Percentiles rank a stretch among this genome's conserved stretches.
Conservation (phyloP, 2,329 filamentous ascomycete genomes). For the Thelonectria rubi region DNA sequence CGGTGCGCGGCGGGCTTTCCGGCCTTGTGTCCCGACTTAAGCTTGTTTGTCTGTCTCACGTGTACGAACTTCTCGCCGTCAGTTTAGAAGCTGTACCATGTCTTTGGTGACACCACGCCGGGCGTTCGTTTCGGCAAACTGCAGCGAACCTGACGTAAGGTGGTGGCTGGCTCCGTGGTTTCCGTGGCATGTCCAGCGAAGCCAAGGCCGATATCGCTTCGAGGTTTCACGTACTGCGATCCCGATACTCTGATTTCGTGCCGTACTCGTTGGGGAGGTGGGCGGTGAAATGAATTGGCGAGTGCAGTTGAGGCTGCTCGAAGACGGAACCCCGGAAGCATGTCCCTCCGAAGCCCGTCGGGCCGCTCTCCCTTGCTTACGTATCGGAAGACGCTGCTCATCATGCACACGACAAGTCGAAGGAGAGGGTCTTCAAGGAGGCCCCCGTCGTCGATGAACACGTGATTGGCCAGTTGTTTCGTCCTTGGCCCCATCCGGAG, state of each 20-base stretch:
- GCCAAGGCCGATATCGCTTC: neutral
- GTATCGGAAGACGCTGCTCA: neutral
- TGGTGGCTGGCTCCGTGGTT: neutral
- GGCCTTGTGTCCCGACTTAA: neutral
- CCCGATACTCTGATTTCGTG: neutral
- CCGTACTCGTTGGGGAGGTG: neutral
- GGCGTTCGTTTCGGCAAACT: neutral
- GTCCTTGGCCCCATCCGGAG: slow-evolving; percentile 26
- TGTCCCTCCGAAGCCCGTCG: neutral
- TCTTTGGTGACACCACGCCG: neutral
- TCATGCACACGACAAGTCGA: neutral
- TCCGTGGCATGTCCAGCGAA: neutral
- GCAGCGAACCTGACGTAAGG: neutral
- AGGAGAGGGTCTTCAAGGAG: neutral
- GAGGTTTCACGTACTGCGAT: neutral
- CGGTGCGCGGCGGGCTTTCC: no score
- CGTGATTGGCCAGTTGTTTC: slow-evolving; percentile 6
- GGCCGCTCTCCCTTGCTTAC: neutral
- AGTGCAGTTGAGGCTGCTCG: neutral
- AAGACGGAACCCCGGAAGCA: neutral
- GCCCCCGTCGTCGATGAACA: neutral
- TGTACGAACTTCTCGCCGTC: no score
- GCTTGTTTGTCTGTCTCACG: neutral
- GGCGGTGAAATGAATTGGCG: neutral
- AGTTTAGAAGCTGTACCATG: no score